Evolutionary conservation across 805 yeast species (phyloP), one percentile per base, ranked within the genome.

Genomic region (Millerago galiae): DNA sequence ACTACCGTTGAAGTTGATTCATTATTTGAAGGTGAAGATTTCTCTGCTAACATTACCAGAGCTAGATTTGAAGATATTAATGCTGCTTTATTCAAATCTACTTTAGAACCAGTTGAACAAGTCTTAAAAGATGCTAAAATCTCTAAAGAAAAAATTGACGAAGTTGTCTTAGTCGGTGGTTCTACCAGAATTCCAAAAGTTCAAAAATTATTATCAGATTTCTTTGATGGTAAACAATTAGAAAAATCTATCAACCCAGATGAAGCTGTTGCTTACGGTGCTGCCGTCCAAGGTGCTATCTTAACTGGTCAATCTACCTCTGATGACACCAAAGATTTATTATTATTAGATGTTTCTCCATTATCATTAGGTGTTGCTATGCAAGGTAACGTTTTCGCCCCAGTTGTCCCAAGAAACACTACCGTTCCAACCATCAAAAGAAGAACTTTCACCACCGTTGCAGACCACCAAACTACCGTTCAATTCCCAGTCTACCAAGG

Each of bases 251-350:
- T 89, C 70, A 89, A 89, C 80, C 96, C 97, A 58, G 97, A 89
- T 77, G 97, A 89, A 75, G 97, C 97, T 62, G 97, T 89, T 70
- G 97, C 97, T 62, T 89, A 89, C 74, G 96, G 97, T 83, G 97
- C 97, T 57, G 96, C 96, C 50, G 96, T 89, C 56, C 97, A 89
- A 76, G 96, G 96, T 56, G 96, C 96, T 56, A 89, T 89, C 64
- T 78, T 89, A 65, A 80, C 96, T 47, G 97, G 97, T 74, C 96
- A 89, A 71, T 82, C 91, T 55, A 88, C 96, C 32, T 81, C 95
- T 49, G 87, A 88, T 83, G 87, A 97, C 97, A 90, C 96, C 49
- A 96, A 89, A 75, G 97, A 89, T 68, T 75, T 89, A 68, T 75
- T 91, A 65, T 77, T 90, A 63, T 79, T 91, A 66, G 98, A 90